Evolutionary conservation across 2,329 filamentous ascomycete genomes (phyloP).

Genomic region (Bimuria novae-zelandiae): DNA sequence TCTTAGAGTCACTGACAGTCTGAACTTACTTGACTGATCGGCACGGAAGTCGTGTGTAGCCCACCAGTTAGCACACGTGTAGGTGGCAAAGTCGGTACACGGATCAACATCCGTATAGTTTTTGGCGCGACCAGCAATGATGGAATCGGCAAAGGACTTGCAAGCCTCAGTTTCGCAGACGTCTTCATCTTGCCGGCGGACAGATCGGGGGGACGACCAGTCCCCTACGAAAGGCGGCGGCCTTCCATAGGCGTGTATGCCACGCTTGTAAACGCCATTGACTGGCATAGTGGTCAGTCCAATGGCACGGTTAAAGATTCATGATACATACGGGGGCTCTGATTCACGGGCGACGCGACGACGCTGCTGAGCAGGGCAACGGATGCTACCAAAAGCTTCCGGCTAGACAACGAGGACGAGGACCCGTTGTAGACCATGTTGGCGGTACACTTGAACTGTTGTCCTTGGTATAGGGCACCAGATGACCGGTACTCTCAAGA

Average conservation of each 20-base stretch:
- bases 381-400: slow-evolving; percentile 4
- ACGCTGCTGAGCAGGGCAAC: slow-evolving; percentile 3
- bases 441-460: neutral
- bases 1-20: neutral
- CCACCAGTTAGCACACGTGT: slow-evolving; percentile 68
- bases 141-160: slow-evolving; percentile 9
- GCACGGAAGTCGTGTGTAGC: slow-evolving; percentile 65
- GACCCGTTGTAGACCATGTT: slow-evolving; percentile 2
- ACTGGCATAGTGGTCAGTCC: neutral
- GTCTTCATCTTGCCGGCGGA: slow-evolving; percentile 7
- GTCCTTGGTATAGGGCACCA: slow-evolving; percentile 4
- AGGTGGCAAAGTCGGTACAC: slow-evolving; percentile 67
- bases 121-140: slow-evolving; percentile 9
- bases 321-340: neutral
- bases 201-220: slow-evolving; percentile 1
- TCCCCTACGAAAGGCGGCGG: slow-evolving; percentile 8
- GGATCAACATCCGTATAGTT: slow-evolving; percentile 66
- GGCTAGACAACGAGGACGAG: neutral
- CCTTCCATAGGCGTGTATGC: neutral
- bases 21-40: slow-evolving; percentile 63
- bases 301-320: neutral
- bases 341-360: slow-evolving; percentile 1
- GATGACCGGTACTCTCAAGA: neutral
- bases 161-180: slow-evolving; percentile 9
- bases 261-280: slow-evolving; percentile 3